A percentile compares a stretch with the other conserved stretches of the same genome.
Evolutionary conservation across 768 basidiomycete genomes (phyloP).

Genomic region (Lentinula detonsa): DNA sequence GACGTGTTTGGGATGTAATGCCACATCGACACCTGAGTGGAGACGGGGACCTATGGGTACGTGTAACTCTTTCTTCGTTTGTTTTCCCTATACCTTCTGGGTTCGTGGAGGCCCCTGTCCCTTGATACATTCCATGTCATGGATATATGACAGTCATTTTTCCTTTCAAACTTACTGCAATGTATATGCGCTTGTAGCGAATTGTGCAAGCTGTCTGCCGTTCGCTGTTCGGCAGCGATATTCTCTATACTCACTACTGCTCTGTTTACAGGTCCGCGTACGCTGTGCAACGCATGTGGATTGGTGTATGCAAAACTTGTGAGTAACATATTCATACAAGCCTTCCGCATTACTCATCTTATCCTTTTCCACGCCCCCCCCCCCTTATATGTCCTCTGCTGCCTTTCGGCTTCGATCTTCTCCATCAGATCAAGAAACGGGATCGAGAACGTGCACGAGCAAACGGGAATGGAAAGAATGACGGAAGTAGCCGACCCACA

Average conservation of each 20-base stretch:
- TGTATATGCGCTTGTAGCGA: neutral
- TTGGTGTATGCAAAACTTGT: slow-evolving; percentile 85
- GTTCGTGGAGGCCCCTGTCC: neutral
- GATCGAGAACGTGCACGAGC: slow-evolving; percentile 19
- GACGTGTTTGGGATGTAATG: slow-evolving; percentile 74
- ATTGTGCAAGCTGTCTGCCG: neutral
- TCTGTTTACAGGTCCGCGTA: slow-evolving; percentile 58
- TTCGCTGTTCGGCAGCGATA: neutral
- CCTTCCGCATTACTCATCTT: slow-evolving; percentile 4
- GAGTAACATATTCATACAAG: slow-evolving; percentile 21
- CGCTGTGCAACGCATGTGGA: slow-evolving; percentile 82
- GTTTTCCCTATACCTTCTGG: neutral
- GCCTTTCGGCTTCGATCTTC: slow-evolving; percentile 4
- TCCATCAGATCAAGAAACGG: slow-evolving; percentile 27
- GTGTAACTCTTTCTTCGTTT: slow-evolving; percentile 13
- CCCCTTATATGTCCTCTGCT: neutral
- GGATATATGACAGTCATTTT: neutral
- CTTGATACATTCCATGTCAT: neutral
- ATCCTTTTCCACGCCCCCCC: neutral
- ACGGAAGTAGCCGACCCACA: neutral
- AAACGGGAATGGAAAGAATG: neutral
- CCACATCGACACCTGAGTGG: slow-evolving; percentile 87
- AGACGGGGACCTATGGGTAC: slow-evolving; percentile 75
- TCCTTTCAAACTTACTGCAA: slow-evolving; percentile 5
- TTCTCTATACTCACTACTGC: neutral